Conservation (phyloP, 2,329 filamentous ascomycete genomes). For the Alternaria alternata region DNA sequence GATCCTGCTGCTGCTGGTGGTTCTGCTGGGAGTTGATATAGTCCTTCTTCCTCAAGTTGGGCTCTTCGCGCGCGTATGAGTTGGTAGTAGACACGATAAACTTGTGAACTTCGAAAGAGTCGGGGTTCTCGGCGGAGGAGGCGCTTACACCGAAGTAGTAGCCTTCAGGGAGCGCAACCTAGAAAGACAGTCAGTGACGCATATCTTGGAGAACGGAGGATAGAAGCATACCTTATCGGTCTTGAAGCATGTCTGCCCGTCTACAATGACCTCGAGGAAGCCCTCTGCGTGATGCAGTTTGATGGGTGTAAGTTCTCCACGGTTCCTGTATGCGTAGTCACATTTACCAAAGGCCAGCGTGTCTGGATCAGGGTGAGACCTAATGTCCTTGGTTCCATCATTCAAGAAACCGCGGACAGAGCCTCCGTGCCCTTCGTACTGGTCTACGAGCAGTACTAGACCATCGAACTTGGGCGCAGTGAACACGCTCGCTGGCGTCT, state of each 20-base stretch:
- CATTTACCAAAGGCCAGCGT: slow-evolving; percentile 92
- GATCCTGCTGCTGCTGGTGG: slow-evolving; percentile 33
- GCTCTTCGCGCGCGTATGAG: slow-evolving; percentile 46
- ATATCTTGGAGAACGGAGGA: background rate
- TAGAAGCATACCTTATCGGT: slow-evolving; percentile 65
- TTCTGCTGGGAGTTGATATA: slow-evolving; percentile 43
- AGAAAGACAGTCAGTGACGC: slow-evolving; percentile 9
- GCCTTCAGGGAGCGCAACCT: slow-evolving; percentile 78
- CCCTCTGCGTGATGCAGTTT: slow-evolving; percentile 73
- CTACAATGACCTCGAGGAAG: slow-evolving; percentile 79
- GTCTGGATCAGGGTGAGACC: slow-evolving; percentile 78
- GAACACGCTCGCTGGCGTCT: slow-evolving; percentile 82
- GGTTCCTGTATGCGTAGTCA: slow-evolving; percentile 87
- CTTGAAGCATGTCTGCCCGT: slow-evolving; percentile 83
- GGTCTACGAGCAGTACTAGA: slow-evolving; percentile 85
- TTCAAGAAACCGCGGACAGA: slow-evolving; percentile 93
- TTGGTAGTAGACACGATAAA: slow-evolving; percentile 72
- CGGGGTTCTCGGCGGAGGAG: slow-evolving; percentile 86
- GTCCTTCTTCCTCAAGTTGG: slow-evolving; percentile 29
- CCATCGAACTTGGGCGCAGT: slow-evolving; percentile 87
- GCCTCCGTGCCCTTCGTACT: slow-evolving; percentile 78
- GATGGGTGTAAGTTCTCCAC: slow-evolving; percentile 82
- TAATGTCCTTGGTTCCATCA: slow-evolving; percentile 84
- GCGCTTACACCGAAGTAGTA: slow-evolving; percentile 90
- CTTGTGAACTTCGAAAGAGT: slow-evolving; percentile 94